phyloP scores from a whole-genome alignment of 305 asterid species.

The Fraxinus xanthoxyloides region DNA sequence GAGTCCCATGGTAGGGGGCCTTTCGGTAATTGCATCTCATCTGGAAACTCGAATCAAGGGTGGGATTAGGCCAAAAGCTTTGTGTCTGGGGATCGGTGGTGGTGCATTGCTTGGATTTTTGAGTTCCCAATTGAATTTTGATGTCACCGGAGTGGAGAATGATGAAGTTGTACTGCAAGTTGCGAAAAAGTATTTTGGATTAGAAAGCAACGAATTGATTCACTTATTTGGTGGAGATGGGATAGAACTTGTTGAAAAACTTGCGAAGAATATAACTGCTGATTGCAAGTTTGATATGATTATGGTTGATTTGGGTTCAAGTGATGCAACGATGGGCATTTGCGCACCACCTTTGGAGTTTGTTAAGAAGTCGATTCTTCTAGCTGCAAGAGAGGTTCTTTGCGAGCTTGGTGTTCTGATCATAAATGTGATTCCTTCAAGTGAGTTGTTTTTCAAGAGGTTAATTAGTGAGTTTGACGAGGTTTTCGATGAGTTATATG shows the following conservation, averaged over 20 bases:
- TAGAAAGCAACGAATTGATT: constrained; percentile 40
- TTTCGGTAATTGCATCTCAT: constrained; percentile 43
- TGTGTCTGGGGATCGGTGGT: constrained; percentile 91
- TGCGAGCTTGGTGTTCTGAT: constrained; percentile 45
- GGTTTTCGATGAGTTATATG: constrained; percentile 58
- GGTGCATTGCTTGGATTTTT: constrained; percentile 74
- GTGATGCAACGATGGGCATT: constrained; percentile 47
- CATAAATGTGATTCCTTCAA: constrained; percentile 56
- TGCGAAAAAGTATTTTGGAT: constrained; percentile 61
- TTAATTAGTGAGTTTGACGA: constrained; percentile 38
- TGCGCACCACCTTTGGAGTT: constrained; percentile 78
- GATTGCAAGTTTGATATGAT: constrained; percentile 49
- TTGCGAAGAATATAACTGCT: constrained; percentile 21
- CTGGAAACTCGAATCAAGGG: constrained; percentile 34
- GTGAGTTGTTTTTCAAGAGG: constrained; percentile 36
- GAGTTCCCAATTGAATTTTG: constrained; percentile 44
- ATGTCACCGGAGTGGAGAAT: constrained; percentile 73
- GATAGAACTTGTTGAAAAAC: constrained; percentile 38
- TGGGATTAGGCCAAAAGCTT: constrained; percentile 54
- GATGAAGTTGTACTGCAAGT: constrained; percentile 55
- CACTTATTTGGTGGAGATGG: constrained; percentile 58
- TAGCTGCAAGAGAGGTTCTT: constrained; percentile 43
- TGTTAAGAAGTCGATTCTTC: constrained; percentile 42
- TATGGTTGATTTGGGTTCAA: constrained; percentile 89
- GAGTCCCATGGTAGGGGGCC: constrained; percentile 77